These are phyloP conservation scores for Apophysomyces sp. DNA, from an alignment of 371 early-diverging fungal species.

Conservation along the genomic window DNA sequence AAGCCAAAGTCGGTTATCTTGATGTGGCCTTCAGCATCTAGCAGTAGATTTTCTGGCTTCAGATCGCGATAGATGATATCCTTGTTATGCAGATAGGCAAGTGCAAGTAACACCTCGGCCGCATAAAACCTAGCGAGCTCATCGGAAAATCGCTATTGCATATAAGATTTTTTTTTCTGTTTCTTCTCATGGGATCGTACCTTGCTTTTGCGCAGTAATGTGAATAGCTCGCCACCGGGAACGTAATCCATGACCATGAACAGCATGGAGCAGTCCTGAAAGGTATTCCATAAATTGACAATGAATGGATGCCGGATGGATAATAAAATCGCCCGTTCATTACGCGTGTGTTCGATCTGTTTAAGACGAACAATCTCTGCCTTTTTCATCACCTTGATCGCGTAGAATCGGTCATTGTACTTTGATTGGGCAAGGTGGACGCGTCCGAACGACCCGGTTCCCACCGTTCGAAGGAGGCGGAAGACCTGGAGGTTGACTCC, in stretches of 20 bases:
- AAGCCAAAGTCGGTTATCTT: slow-evolving; percentile 99
- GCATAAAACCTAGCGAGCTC: slow-evolving; percentile 83
- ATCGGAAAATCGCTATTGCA: slow-evolving; percentile 71
- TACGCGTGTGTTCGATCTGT: slow-evolving; percentile 77
- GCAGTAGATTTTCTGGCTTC: slow-evolving; percentile 92
- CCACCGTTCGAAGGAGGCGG: slow-evolving; percentile 51
- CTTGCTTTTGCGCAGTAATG: slow-evolving; percentile 45
- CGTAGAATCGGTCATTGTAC: slow-evolving; percentile 71
- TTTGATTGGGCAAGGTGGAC: slow-evolving; percentile 56
- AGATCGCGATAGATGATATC: slow-evolving; percentile 94
- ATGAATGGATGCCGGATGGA: slow-evolving; percentile 77
- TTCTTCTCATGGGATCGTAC: slow-evolving; percentile 1
- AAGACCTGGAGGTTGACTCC: slow-evolving; percentile 6
- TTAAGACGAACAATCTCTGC: slow-evolving; percentile 82
- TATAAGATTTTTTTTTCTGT: neutral
- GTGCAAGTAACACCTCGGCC: slow-evolving; percentile 70
- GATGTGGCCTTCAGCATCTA: slow-evolving; percentile 91
- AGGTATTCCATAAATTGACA: slow-evolving; percentile 78
- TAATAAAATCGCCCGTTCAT: slow-evolving; percentile 79
- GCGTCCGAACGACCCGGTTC: slow-evolving; percentile 66
- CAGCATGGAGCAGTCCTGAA: slow-evolving; percentile 79
- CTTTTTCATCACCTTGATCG: slow-evolving; percentile 95
- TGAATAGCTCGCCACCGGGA: slow-evolving; percentile 92
- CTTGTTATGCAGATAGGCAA: slow-evolving; percentile 88
- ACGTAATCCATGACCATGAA: slow-evolving; percentile 89